Evolutionary conservation across 352 stramenopile genomes (phyloP), one percentile per base, ranked within the genome.

Genomic region (Globisporangium abappressorium): DNA sequence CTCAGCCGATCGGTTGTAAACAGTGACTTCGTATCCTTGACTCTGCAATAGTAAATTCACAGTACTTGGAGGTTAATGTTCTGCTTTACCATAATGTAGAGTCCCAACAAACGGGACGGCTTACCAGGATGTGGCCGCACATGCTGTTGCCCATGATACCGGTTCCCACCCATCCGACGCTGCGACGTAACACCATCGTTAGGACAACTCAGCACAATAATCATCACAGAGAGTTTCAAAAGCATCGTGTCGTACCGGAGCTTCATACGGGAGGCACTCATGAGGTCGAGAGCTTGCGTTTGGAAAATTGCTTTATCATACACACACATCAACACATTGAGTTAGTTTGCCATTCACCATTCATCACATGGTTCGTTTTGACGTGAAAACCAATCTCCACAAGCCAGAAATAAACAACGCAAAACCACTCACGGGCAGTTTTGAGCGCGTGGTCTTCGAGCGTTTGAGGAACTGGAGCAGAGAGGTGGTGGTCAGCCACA

Each of bases 131-230:
- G 71, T 97, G 91, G 8, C 76, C 68, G 49, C 88, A 96, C 91
- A 97, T 97, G 73, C 84, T 95, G 22, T 80, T 86, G 55, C 90
- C 90, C 90, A 97, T 97, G 65, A 96, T 93, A 5, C 89, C 89
- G 1, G 77, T 89, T 66, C 89, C 91, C 28, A 97, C 87, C 87
- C 89, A 97, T 36, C 91, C 91, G 9, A 97, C 78, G 61, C 87
- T 90, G 20, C 34, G 49, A 36, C 20, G 33, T 38, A 60, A 28
- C 47, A 57, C 22, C 33, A 71, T 28, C 64, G 30, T 15, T 11
- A 54, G 41, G 8, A 24, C n/a, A 15, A 5, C 8, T 56, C 56
- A 36, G 56, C 36, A 18, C 18, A 26, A 24, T 8, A 24, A 15
- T 6, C 34, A 24, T 55, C n/a, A 22, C 1, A 68, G 6, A n/a